phyloP scores from a whole-genome alignment of 2,329 filamentous ascomycete genomes.

The Rhinocladiella mackenziei region DNA sequence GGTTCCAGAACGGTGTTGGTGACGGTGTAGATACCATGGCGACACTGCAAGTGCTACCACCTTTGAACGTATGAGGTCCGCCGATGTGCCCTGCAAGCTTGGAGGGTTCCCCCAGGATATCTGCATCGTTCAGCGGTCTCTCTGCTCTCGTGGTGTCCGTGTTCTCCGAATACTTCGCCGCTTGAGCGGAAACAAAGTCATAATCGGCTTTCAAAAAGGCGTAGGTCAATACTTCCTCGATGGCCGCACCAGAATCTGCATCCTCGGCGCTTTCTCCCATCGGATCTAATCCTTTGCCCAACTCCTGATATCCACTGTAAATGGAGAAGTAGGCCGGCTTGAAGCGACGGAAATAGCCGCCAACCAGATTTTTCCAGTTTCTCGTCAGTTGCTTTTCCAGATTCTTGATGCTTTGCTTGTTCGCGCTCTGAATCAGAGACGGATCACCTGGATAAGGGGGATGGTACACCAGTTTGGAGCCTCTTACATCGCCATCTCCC shows the following conservation, averaged over 20 bases:
- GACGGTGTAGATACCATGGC: slow-evolving; percentile 90
- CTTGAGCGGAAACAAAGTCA: slow-evolving; percentile 88
- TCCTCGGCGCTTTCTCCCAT: slow-evolving; percentile 25
- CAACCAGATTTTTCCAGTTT: slow-evolving; percentile 78
- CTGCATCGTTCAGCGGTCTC: slow-evolving; percentile 75
- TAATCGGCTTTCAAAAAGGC: slow-evolving; percentile 91
- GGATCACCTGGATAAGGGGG: slow-evolving; percentile 34
- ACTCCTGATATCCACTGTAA: slow-evolving; percentile 34
- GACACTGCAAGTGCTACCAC: slow-evolving; percentile 86
- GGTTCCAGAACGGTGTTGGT: slow-evolving; percentile 91
- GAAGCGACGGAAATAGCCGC: slow-evolving; percentile 92
- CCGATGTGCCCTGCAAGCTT: slow-evolving; percentile 57
- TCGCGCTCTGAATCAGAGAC: slow-evolving; percentile 50
- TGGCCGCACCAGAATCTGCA: slow-evolving; percentile 39
- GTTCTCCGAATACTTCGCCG: slow-evolving; percentile 65
- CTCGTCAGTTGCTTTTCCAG: slow-evolving; percentile 68
- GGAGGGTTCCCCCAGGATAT: slow-evolving; percentile 67
- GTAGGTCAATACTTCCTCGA: slow-evolving; percentile 68
- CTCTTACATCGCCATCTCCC: slow-evolving; percentile 32
- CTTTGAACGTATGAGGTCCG: slow-evolving; percentile 70
- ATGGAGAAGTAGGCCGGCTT: slow-evolving; percentile 70
- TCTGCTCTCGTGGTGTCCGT: slow-evolving; percentile 66
- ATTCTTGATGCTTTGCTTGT: slow-evolving; percentile 59
- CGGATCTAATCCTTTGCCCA: slow-evolving; percentile 34
- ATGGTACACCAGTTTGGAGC: not conserved